A percentile compares a stretch with the other conserved stretches of the same genome.
These are phyloP conservation scores for Starmera stellimalicola DNA, from an alignment of 1,139 yeast species.

Conservation along the genomic window DNA sequence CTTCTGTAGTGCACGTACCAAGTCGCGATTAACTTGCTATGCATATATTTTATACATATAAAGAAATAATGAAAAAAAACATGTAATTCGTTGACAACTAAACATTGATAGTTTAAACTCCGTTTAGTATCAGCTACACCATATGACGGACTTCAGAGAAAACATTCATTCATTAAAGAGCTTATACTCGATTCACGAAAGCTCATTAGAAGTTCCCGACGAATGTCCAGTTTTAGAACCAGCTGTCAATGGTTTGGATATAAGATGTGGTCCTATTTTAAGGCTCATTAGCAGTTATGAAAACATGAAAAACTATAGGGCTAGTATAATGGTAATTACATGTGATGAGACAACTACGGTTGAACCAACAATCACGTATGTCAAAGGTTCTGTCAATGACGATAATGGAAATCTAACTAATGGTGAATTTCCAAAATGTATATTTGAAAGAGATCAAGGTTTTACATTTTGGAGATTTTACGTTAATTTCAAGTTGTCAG, in stretches of 20 bases:
- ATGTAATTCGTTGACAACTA: no score
- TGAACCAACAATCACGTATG: constrained; percentile 19
- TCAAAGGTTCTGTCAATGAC: constrained; percentile 19
- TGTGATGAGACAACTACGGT: constrained; percentile 13
- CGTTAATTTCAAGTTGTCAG: constrained; percentile 37
- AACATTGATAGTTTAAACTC: no score
- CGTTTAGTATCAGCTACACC: no score
- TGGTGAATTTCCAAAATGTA: constrained; percentile 38
- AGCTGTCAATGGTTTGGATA: constrained; percentile 26
- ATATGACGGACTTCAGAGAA: neutral
- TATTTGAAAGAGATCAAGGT: constrained; percentile 38
- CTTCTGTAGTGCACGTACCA: no score
- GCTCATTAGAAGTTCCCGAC: constrained; percentile 5
- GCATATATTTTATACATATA: no score
- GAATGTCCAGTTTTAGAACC: constrained; percentile 17
- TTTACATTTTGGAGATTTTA: constrained; percentile 56
- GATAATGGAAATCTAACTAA: constrained; percentile 9
- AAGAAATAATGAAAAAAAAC: no score
- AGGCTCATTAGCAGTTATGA: constrained; percentile 54
- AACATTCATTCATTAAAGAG: neutral
- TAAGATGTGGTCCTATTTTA: constrained; percentile 71
- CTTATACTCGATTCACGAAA: neutral
- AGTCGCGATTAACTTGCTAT: no score
- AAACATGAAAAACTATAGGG: constrained; percentile 46
- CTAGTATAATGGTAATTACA: constrained; percentile 49